Conservation (phyloP, 306 rosid species). For the Malus fusca region DNA sequence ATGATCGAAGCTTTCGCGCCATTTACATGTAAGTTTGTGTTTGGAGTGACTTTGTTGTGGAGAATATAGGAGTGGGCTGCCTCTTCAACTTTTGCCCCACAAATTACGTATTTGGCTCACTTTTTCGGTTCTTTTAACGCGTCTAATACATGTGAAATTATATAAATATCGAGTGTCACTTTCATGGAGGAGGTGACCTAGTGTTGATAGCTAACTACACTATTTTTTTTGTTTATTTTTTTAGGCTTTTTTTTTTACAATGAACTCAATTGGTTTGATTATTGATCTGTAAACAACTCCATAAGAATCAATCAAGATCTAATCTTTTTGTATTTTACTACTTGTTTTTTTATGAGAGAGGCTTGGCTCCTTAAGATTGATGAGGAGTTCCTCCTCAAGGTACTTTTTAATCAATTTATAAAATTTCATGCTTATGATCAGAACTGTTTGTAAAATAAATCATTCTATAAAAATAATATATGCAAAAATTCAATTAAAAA, state of each 20-base stretch:
- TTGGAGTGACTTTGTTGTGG: slow-evolving; percentile 17
- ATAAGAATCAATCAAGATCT: not conserved
- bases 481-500: too few relatives aligned
- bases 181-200: slow-evolving; percentile 6
- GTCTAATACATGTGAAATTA: not conserved
- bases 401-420: too few relatives aligned
- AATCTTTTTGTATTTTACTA: not conserved
- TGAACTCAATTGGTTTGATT: not conserved
- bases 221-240: not conserved
- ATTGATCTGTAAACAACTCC: not conserved
- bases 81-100: not conserved
- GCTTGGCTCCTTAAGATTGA: too few relatives aligned
- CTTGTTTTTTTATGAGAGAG: not conserved
- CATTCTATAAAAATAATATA: too few relatives aligned
- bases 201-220: not conserved
- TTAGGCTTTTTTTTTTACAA: not conserved
- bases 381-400: too few relatives aligned
- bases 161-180: not conserved
- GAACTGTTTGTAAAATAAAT: too few relatives aligned
- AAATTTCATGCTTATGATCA: too few relatives aligned
- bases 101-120: not conserved
- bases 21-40: slow-evolving; percentile 22
- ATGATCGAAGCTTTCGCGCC: slow-evolving; percentile 4
- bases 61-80: not conserved
- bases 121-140: not conserved